phyloP scores from a whole-genome alignment of 805 yeast genomes.

The Yarrowia yakushimensis region DNA sequence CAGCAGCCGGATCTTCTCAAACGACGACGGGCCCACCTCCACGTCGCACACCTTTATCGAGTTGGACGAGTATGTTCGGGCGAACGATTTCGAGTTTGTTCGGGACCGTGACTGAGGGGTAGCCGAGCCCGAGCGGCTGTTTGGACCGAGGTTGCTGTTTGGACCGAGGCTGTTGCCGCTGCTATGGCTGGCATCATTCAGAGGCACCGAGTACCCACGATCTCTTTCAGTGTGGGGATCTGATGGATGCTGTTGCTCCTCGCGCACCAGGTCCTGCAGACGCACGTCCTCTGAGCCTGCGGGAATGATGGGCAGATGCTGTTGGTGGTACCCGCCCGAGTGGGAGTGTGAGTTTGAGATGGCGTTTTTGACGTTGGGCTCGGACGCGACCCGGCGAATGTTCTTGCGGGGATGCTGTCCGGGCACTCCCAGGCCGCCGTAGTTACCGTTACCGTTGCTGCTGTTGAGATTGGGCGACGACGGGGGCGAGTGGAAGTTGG shows the following conservation, averaged over 20 bases:
- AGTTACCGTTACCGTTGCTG: not conserved
- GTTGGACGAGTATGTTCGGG: conserved; percentile 66
- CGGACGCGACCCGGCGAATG: conserved; percentile 12
- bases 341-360: not conserved
- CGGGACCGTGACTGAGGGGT: conserved; percentile 31
- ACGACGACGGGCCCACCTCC: conserved; percentile 80
- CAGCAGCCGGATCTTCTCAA: conserved; percentile 81
- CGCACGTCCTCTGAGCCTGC: conserved; percentile 21
- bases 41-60: conserved; percentile 71
- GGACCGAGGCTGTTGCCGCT: conserved; percentile 4
- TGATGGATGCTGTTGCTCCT: not conserved
- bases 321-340: not conserved
- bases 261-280: conserved; percentile 2
- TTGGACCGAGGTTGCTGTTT: conserved; percentile 5
- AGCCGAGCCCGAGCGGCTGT: conserved; percentile 11
- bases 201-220: not conserved
- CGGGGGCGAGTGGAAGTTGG: not conserved
- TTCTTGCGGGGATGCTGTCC: conserved; percentile 4
- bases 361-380: conserved; percentile 13
- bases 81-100: conserved; percentile 48
- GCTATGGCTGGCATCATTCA: not conserved
- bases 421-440: not conserved
- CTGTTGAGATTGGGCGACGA: not conserved
- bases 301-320: conserved; percentile 15
- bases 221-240: not conserved